Conservation (phyloP, 495 filamentous ascomycete species). For the Letharia columbiana region DNA sequence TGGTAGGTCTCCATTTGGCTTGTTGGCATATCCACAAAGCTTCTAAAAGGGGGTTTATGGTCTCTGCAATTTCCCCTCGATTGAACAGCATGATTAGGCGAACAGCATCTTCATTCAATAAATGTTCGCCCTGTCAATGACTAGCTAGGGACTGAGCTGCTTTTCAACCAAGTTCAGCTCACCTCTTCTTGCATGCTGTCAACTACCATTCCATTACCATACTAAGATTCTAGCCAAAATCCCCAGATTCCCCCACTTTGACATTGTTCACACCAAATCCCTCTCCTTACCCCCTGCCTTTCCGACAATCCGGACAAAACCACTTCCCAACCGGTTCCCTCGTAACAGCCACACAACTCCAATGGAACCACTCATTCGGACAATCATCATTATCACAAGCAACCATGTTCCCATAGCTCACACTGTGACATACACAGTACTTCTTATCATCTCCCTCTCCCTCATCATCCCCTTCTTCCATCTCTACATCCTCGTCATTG, state of each 20-base stretch:
- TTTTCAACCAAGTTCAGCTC: not conserved
- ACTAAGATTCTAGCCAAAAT: not conserved
- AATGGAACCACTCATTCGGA: constrained; percentile 97
- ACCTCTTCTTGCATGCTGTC: not conserved
- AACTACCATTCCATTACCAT: not conserved
- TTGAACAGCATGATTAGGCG: constrained; percentile 2
- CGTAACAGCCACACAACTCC: constrained; percentile 85
- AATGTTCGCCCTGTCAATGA: not conserved
- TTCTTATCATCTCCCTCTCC: constrained; percentile 83
- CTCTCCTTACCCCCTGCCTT: constrained; percentile 26
- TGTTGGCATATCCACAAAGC: not conserved
- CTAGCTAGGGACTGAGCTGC: not conserved
- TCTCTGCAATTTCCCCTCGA: not conserved
- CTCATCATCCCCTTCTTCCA: constrained; percentile 64
- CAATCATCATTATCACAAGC: constrained; percentile 93
- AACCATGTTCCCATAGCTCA: constrained; percentile 96
- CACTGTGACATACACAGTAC: constrained; percentile 87
- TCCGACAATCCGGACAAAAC: constrained; percentile 79
- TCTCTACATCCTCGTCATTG: constrained; percentile 45
- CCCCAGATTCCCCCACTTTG: not conserved
- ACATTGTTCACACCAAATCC: not conserved
- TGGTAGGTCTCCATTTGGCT: constrained; percentile 1
- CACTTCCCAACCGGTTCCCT: constrained; percentile 84
- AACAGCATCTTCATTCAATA: not conserved
- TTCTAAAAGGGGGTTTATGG: not conserved